phyloP scores from a whole-genome alignment of 2,329 filamentous ascomycete species.

The Diaporthe vexans region DNA sequence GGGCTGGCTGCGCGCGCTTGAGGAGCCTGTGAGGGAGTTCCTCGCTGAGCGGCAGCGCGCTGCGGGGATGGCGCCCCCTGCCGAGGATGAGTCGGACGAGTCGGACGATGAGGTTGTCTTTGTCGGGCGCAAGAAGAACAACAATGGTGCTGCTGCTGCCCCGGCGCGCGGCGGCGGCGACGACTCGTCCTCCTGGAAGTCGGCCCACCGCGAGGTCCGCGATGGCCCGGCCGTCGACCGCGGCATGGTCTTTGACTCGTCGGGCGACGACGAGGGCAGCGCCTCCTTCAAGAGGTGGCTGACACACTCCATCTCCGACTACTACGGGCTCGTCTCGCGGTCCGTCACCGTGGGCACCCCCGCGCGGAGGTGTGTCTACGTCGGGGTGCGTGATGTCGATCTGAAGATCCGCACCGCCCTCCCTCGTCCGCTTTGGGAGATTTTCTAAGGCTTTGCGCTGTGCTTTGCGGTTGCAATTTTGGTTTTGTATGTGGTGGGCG shows the following conservation, averaged over 20 bases:
- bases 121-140: constrained; percentile 78
- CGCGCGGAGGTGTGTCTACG: constrained; percentile 83
- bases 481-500: no score
- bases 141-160: constrained; percentile 56
- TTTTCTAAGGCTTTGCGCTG: constrained; percentile 57
- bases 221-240: constrained; percentile 70
- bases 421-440: constrained; percentile 75
- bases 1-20: constrained; percentile 84
- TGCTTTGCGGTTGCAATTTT: no score
- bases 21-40: constrained; percentile 86
- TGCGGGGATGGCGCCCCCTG: constrained; percentile 56
- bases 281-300: constrained; percentile 93
- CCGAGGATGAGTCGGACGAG: constrained; percentile 44
- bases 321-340: constrained; percentile 90
- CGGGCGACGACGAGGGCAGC: constrained; percentile 77
- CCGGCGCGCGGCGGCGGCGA: constrained; percentile 33
- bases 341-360: constrained; percentile 81
- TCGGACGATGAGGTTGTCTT: constrained; percentile 92
- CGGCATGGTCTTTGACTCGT: constrained; percentile 84
- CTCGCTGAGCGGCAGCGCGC: constrained; percentile 69
- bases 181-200: constrained; percentile 62
- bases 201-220: constrained; percentile 64
- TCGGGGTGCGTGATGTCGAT: constrained; percentile 71
- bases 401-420: constrained; percentile 54
- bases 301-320: constrained; percentile 90